phyloP scores from a whole-genome alignment of 129 eudicot species.

The Erigeron canadensis region DNA sequence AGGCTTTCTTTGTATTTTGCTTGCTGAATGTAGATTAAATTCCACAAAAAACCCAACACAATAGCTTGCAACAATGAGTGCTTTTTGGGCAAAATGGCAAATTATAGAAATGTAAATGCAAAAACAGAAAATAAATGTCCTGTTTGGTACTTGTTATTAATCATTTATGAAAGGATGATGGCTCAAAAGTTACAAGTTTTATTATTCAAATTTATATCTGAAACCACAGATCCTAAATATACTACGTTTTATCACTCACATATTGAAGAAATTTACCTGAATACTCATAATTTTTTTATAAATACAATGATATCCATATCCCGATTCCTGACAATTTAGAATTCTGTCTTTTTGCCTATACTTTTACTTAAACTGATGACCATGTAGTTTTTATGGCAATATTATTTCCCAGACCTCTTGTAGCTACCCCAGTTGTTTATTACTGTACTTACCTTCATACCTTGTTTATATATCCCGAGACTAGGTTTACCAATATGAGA shows the following conservation, averaged over 20 bases:
- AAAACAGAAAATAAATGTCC: background rate
- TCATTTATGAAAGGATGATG: background rate
- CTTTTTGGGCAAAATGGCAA: background rate
- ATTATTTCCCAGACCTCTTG: background rate
- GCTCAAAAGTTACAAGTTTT: background rate
- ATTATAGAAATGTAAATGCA: background rate
- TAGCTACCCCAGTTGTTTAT: background rate
- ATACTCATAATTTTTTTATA: background rate
- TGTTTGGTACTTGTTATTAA: background rate
- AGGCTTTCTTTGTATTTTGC: background rate
- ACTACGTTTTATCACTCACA: background rate
- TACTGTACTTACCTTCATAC: background rate
- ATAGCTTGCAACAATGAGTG: slow-evolving; percentile 7
- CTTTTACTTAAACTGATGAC: background rate
- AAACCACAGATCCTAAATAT: background rate
- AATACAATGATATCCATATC: background rate
- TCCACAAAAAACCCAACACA: background rate
- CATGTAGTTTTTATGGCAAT: background rate
- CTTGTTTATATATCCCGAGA: background rate
- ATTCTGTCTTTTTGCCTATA: background rate
- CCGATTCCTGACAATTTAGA: too few species aligned
- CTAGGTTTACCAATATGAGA: background rate
- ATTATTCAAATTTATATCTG: background rate
- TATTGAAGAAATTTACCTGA: background rate
- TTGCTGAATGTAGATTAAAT: background rate